Conservation (phyloP, 192 early-diverging fungal genomes). For the Allomyces javanicus region DNA sequence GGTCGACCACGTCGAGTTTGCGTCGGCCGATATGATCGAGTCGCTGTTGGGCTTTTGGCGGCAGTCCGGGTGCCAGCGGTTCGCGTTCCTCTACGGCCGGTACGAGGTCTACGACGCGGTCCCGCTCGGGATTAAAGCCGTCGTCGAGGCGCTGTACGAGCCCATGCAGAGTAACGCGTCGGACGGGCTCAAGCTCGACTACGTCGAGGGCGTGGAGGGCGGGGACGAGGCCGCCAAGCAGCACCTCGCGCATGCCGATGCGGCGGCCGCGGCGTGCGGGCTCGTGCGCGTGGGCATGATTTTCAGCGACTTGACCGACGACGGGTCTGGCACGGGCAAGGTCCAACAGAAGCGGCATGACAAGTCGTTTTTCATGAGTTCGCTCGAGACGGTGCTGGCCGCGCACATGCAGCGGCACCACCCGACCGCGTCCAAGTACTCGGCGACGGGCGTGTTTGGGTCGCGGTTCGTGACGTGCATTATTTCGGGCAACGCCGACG, state of each 20-base stretch:
- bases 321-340: slow-evolving; percentile 51
- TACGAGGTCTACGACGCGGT: slow-evolving; percentile 81
- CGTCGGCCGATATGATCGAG: slow-evolving; percentile 55
- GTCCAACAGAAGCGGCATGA: slow-evolving; percentile 77
- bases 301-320: slow-evolving; percentile 77
- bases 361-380: slow-evolving; percentile 82
- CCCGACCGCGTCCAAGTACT: slow-evolving; percentile 50
- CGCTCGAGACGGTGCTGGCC: slow-evolving; percentile 66
- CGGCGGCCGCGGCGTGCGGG: slow-evolving; percentile 44
- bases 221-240: slow-evolving; percentile 12
- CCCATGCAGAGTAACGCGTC: slow-evolving; percentile 62
- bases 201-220: background rate
- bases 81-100: slow-evolving; percentile 84
- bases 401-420: slow-evolving; percentile 63
- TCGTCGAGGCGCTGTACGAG: slow-evolving; percentile 86
- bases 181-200: slow-evolving; percentile 44
- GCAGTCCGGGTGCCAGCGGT: slow-evolving; percentile 62
- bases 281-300: slow-evolving; percentile 66
- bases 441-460: slow-evolving; percentile 57
- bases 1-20: slow-evolving; percentile 95
- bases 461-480: slow-evolving; percentile 90
- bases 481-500: slow-evolving; percentile 72
- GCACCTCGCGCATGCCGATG: slow-evolving; percentile 25
- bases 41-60: slow-evolving; percentile 75
- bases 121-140: slow-evolving; percentile 86